Base-by-base conservation (phyloP, 2,329 filamentous ascomycete genomes). In the Aspergillus niger region DNA sequence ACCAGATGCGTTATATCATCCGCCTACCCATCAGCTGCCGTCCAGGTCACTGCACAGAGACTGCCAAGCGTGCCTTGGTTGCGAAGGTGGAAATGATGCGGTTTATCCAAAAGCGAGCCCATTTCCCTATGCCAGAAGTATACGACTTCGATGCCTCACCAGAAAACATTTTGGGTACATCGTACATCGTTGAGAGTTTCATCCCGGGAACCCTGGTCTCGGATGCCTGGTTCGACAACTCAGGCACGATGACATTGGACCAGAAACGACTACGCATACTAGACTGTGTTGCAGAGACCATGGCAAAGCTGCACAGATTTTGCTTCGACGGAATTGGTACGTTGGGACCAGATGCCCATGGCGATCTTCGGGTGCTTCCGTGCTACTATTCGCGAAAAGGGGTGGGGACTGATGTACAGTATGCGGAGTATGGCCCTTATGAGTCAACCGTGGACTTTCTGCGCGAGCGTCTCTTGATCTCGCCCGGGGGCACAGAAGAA, bases 31-130 rank as follows among this genome's bases (percentile, higher is more conserved):
- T 28, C 26, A 55, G 39, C 53, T 39, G 39, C 15, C n/a, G 53
- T 8, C 53, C 41, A 11, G 28, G 26, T 8, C 39, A 30, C 10
- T 44, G 30, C 24, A 47, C 53, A 11, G 53, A 55, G 39, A 28
- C 39, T 7, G 53, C 53, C 17, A 43, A 32, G 26, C 10, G 53
- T 3, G 53, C 53, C n/a, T 11, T 55, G n/a, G 15, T 47, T n/a
- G 15, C 39, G 24, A 43, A 44, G 24, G 53, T 44, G 15, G 26
- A 44, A 17, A 55, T 55, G 53, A 55, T 55, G 53, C 53, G 26
- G 13, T 36, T 55, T 5, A 24, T 55, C 53, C 41, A 44, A 8
- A 55, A 55, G 43, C 24, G 53, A 15, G 44, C 53, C 41, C 30
- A 20, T 24, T 22, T 55, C n/a, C 53, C 53, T 15, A 55, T 55